Evolutionary conservation across 2,329 filamentous ascomycete species (phyloP).

Genomic region (Botrytis sinoallii): DNA sequence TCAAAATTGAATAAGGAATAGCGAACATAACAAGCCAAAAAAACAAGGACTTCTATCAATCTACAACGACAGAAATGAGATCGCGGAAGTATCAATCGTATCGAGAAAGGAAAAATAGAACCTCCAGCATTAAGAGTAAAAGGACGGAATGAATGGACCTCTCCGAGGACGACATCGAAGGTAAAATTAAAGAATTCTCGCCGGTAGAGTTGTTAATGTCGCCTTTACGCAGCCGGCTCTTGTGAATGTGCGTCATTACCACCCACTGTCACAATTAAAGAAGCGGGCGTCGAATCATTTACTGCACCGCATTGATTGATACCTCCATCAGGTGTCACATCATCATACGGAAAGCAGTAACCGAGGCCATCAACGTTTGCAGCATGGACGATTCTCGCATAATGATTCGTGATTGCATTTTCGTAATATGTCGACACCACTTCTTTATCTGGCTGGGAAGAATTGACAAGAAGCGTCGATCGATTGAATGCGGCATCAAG

Average conservation of each 20-base stretch:
- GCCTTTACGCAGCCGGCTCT: neutral
- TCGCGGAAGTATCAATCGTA: conserved; percentile 19
- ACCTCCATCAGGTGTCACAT: conserved; percentile 56
- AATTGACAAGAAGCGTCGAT: conserved; percentile 58
- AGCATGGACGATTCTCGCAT: conserved; percentile 61
- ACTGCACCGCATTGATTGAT: conserved; percentile 62
- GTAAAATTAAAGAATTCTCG: neutral
- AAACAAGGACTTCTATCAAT: neutral
- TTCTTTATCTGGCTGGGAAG: conserved; percentile 53
- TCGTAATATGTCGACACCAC: conserved; percentile 50
- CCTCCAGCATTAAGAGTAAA: conserved; percentile 19
- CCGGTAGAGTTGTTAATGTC: neutral
- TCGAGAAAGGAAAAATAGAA: conserved; percentile 7
- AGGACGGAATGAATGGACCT: conserved; percentile 19
- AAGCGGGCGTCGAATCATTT: conserved; percentile 39
- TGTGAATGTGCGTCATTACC: conserved; percentile 25
- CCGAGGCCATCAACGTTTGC: conserved; percentile 57
- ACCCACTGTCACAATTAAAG: conserved; percentile 27
- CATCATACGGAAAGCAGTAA: conserved; percentile 71
- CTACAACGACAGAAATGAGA: conserved; percentile 24
- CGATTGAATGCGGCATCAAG: conserved; percentile 74
- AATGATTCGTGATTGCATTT: conserved; percentile 60
- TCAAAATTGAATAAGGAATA: conserved; percentile 23
- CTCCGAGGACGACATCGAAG: neutral
- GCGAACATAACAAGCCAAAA: neutral